Evolutionary conservation across 371 early-diverging fungal genomes (phyloP), one percentile per base, ranked within the genome.

Genomic region (Blakeslea trispora): DNA sequence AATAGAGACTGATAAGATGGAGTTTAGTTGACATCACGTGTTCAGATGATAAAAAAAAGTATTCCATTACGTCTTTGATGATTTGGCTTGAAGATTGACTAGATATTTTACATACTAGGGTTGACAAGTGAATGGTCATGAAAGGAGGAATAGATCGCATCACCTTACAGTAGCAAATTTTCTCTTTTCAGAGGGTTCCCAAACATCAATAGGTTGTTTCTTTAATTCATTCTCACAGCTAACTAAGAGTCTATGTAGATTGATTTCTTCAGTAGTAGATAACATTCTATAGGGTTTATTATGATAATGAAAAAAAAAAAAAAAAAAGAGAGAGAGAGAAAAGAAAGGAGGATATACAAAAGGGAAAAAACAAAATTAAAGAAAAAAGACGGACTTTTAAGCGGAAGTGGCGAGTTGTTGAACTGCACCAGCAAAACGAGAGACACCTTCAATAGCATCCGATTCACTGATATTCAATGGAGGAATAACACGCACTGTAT

Each of bases 401-500:
- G 13, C 37, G 19, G 13, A 39, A 17, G 51, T 18, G 15, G 69
- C 68, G 67, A 87, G 81, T 46, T 71, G 75, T 24, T 71, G 68
- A 22, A 89, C 62, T 11, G 86, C 86, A 43, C 81, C 76, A 49
- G 83, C 81, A 57, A 92, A 76, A 46, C 87, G 85, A 6, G 66
- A 66, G 31, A 90, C 64, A 28, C 87, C 91, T 52, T 81, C 58
- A 24, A 87, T 77, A 32, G 90, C 78, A 55, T 94, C 90, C 39
- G 82, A 82, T 57, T 82, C 64, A 6, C 75, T 71, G 31, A 92
- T 71, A 21, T 82, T 85, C 57, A 97, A 81, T 19, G 98, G 90
- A 40, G 98, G 98, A 23, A 96, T 83, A 43, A 97, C 66, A 42
- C 98, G 91, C 14, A 97, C 74, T 5, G 93, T 92, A 68, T 97